Evolutionary conservation across 371 early-diverging fungal genomes (phyloP).

Genomic region (Syncephalastrum racemosum): DNA sequence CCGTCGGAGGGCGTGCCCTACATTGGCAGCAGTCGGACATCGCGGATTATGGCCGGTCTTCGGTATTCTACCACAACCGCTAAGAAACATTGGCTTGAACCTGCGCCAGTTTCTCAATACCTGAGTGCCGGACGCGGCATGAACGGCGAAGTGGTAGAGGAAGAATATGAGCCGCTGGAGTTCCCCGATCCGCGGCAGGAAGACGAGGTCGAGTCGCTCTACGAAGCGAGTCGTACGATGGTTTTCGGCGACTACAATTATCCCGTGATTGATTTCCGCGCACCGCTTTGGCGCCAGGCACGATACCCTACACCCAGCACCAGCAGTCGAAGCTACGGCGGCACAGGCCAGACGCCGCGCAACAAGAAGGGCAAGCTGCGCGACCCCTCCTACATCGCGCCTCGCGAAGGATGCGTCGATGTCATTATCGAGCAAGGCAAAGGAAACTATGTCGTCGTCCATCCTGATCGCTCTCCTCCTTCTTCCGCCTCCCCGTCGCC

Average conservation of each 20-base stretch:
- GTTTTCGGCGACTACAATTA: conserved; percentile 57
- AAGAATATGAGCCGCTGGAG: conserved; percentile 29
- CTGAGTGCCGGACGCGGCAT: conserved; percentile 33
- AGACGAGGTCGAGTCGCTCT: conserved; percentile 45
- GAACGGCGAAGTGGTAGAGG: conserved; percentile 31
- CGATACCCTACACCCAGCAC: conserved; percentile 15
- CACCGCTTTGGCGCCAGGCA: conserved; percentile 43
- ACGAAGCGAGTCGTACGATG: conserved; percentile 41
- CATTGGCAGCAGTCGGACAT: conserved; percentile 56
- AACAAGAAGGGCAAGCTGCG: conserved; percentile 8
- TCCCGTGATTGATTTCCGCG: conserved; percentile 51
- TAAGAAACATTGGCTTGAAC: conserved; percentile 75
- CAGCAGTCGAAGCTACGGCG: conserved; percentile 15
- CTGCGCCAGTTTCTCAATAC: conserved; percentile 44
- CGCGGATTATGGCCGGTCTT: conserved; percentile 75
- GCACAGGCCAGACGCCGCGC: conserved; percentile 7
- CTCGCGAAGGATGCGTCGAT: conserved; percentile 49
- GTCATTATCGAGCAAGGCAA: conserved; percentile 47
- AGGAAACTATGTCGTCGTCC: conserved; percentile 44
- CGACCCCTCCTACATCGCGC: conserved; percentile 7
- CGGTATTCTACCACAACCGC: conserved; percentile 76
- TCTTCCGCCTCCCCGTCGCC: no score
- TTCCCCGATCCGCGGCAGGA: conserved; percentile 42
- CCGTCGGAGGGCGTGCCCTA: conserved; percentile 69
- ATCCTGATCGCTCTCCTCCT: no score